Percentiles rank a stretch among this genome's conserved stretches.
Conservation (phyloP, 2,329 filamentous ascomycete species). For the Diatrype stigma region DNA sequence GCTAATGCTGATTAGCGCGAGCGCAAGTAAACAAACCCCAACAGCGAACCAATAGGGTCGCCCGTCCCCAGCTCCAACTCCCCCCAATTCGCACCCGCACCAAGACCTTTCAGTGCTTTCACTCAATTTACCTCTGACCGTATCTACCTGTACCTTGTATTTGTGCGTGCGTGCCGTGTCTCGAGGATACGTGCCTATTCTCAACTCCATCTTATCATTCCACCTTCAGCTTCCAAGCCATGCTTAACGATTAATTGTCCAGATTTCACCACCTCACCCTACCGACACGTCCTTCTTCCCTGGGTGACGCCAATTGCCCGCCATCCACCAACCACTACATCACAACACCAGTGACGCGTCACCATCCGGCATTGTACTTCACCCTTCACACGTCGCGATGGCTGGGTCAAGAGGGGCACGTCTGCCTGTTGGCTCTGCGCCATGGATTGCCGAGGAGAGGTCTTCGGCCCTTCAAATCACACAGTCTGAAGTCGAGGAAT, state of each 20-base stretch:
- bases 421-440: slow-evolving; percentile 70
- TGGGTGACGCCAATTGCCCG: slow-evolving; percentile 8
- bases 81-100: neutral
- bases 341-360: slow-evolving; percentile 18
- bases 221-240: neutral
- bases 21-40: neutral
- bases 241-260: neutral
- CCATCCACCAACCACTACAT: slow-evolving; percentile 3
- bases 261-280: slow-evolving; percentile 1
- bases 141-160: neutral
- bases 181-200: too few species aligned
- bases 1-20: slow-evolving; percentile 1
- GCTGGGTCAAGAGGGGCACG: slow-evolving; percentile 39
- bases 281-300: slow-evolving; percentile 1
- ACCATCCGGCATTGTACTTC: neutral
- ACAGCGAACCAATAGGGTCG: neutral
- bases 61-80: too few species aligned
- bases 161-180: too few species aligned
- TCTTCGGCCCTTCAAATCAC: slow-evolving; percentile 72
- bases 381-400: slow-evolving; percentile 21
- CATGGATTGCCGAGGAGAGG: slow-evolving; percentile 85
- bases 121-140: neutral
- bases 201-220: neutral
- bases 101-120: neutral
- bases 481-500: slow-evolving; percentile 83